Base-by-base conservation (phyloP, 225 moss, liverwort and hornwort genomes). In the Sphagnum contortum region DNA sequence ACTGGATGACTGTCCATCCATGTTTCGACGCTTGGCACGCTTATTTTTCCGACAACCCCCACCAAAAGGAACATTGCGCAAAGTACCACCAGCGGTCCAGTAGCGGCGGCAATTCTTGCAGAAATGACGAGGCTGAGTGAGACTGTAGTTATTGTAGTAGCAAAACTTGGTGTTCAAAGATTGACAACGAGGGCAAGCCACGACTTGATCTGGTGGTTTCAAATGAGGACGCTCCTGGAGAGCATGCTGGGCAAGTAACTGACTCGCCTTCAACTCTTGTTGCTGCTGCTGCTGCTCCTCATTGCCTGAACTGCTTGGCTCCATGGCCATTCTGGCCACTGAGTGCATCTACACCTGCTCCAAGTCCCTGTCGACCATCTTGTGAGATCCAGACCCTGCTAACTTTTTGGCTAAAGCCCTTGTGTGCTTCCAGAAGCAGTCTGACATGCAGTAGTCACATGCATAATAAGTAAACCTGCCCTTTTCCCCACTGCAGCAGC, bases 81-180 rank as follows among this genome's bases (percentile, higher is more conserved):
- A 70, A 48, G 84, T 84, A 0, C 84, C 84, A 2, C 84, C 84
- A 7, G 84, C 84, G 48, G 84, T 84, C 84, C 84, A 84, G 61
- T 84, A 84, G 47, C 84, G 84, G 4, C 84, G 77, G 55, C 84
- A 85, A 48, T 78, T 81, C 62, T 85, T 85, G 11, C 84, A 85
- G 45, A 85, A 85, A 67, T 85, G 84, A 2, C 84, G 81, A 0
- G 84, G 84, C 55, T 85, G 84, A 50, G 84, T 81, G 8, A 84
- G 66, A 56, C 84, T 84, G 57, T 84, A 84, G 66, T 84, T 84
- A 73, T 85, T 85, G 60, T 85, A 85, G 55, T 85, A 85, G 57
- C 84, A 85, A 60, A 85, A 85, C 74, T 85, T 85, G 1, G 84
- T 85, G 54, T 85, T 85, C 55, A 85, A 48, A 2, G 84, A 85